Evolutionary conservation across 2,329 filamentous ascomycete species (phyloP).

Genomic region (Fusarium tricinctum): DNA sequence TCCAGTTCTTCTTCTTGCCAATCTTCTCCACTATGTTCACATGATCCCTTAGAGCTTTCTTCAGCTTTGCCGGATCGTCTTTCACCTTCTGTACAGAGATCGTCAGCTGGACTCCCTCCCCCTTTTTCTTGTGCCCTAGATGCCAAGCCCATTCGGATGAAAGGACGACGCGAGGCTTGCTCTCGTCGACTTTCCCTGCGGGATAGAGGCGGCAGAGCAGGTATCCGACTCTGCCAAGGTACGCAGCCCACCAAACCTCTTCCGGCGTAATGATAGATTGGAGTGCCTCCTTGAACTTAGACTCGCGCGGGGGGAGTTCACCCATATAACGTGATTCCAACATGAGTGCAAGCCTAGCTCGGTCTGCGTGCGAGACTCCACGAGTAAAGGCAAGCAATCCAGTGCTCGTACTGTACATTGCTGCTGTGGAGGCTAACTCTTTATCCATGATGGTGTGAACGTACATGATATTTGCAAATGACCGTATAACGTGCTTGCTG

Average conservation of each 20-base stretch:
- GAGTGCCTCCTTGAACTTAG: constrained; percentile 24
- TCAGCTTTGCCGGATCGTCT: constrained; percentile 26
- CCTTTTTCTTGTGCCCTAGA: constrained; percentile 16
- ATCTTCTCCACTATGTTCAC: constrained; percentile 32
- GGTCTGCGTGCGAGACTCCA: constrained; percentile 24
- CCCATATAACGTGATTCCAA: constrained; percentile 34
- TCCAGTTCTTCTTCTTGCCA: constrained; percentile 34
- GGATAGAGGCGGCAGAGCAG: constrained; percentile 25
- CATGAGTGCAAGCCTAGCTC: constrained; percentile 30
- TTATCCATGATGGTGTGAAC: constrained; percentile 33
- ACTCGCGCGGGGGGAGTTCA: constrained; percentile 26
- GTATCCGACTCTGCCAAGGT: constrained; percentile 29
- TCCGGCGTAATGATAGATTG: constrained; percentile 23
- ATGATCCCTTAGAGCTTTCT: constrained; percentile 21
- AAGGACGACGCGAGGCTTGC: constrained; percentile 23
- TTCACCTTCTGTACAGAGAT: constrained; percentile 30
- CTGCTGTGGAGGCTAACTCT: constrained; percentile 28
- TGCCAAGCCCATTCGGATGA: constrained; percentile 31
- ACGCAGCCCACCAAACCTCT: constrained; percentile 34
- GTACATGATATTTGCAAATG: constrained; percentile 26
- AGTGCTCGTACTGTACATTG: constrained; percentile 30
- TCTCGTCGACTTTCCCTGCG: constrained; percentile 23
- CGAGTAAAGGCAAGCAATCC: constrained; percentile 25
- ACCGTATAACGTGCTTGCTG: constrained; percentile 16
- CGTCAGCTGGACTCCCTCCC: constrained; percentile 17